These are phyloP conservation scores for Euphorbia peplus DNA, from an alignment of 345 rosid genomes.

Conservation along the genomic window DNA sequence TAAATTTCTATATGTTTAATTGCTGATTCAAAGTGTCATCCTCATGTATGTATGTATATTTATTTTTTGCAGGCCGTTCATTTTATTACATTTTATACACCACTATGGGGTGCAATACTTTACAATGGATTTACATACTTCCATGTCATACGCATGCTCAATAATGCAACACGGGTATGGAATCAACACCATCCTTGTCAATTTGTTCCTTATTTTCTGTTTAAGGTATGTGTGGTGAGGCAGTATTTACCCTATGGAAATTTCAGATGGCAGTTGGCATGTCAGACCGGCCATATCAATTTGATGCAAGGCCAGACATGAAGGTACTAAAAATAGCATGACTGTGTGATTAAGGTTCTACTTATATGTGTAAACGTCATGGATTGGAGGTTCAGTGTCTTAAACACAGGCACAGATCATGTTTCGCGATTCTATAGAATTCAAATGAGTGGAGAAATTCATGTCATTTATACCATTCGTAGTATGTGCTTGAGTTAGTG, in stretches of 20 bases:
- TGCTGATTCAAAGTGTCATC: not conserved
- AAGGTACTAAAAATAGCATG: conserved; percentile 45
- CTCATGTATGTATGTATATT: conserved; percentile 1
- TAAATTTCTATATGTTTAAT: not conserved
- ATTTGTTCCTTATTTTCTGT: not conserved
- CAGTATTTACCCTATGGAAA: conserved; percentile 11
- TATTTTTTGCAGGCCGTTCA: conserved; percentile 72
- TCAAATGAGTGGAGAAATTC: not conserved
- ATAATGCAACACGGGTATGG: conserved; percentile 87
- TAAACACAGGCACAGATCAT: not conserved
- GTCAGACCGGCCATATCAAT: conserved; percentile 66
- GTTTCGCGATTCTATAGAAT: not conserved
- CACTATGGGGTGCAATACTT: conserved; percentile 95
- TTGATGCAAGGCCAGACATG: conserved; percentile 61
- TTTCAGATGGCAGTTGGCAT: conserved; percentile 94
- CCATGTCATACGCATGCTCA: conserved; percentile 94
- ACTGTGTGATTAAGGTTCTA: conserved; percentile 5
- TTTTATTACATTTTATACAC: conserved; percentile 78
- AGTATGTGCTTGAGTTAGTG: conserved; percentile 2
- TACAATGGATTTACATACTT: conserved; percentile 90
- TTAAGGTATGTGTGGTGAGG: conserved; percentile 6
- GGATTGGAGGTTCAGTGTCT: not conserved
- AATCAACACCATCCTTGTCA: not conserved
- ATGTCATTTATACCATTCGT: not conserved
- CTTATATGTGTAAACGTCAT: not conserved